Evolutionary conservation across 345 rosid species (phyloP).

Genomic region (Kandelia obovata): DNA sequence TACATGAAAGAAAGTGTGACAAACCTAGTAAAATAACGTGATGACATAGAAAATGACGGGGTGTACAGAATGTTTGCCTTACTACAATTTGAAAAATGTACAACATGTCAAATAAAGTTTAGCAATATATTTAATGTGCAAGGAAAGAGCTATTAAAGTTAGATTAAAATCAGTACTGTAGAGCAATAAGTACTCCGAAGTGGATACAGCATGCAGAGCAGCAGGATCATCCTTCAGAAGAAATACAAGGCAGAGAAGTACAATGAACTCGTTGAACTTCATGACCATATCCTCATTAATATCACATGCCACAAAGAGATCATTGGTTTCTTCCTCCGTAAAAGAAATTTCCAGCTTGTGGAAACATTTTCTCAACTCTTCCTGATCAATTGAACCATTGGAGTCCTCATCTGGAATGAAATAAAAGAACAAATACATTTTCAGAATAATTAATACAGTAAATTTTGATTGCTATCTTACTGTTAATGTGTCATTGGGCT

Average conservation of each 20-base stretch:
- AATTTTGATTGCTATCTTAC: too few relatives aligned
- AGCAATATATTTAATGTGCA: slow-evolving; percentile 3
- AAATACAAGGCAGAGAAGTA: slow-evolving; percentile 84
- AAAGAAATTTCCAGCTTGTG: slow-evolving; percentile 62
- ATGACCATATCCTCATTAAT: slow-evolving; percentile 74
- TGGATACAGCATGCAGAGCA: slow-evolving; percentile 56
- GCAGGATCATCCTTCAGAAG: slow-evolving; percentile 74
- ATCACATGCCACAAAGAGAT: slow-evolving; percentile 80
- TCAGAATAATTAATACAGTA: neutral
- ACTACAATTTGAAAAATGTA: neutral
- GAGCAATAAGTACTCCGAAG: neutral
- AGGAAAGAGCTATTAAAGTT: neutral
- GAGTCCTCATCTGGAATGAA: slow-evolving; percentile 69
- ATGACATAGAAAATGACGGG: too few relatives aligned
- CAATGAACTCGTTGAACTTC: slow-evolving; percentile 84
- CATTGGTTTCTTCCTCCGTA: slow-evolving; percentile 75
- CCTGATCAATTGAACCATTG: slow-evolving; percentile 70
- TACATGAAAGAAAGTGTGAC: neutral
- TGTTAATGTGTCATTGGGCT: too few relatives aligned
- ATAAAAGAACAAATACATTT: neutral
- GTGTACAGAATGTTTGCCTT: too few relatives aligned
- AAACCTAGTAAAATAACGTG: too few relatives aligned
- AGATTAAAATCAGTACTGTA: neutral
- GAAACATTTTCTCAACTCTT: slow-evolving; percentile 73
- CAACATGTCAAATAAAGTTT: neutral